Evolutionary conservation across 2,329 filamentous ascomycete genomes (phyloP), one percentile per base, ranked within the genome.

Genomic region (Volutella citrinella): DNA sequence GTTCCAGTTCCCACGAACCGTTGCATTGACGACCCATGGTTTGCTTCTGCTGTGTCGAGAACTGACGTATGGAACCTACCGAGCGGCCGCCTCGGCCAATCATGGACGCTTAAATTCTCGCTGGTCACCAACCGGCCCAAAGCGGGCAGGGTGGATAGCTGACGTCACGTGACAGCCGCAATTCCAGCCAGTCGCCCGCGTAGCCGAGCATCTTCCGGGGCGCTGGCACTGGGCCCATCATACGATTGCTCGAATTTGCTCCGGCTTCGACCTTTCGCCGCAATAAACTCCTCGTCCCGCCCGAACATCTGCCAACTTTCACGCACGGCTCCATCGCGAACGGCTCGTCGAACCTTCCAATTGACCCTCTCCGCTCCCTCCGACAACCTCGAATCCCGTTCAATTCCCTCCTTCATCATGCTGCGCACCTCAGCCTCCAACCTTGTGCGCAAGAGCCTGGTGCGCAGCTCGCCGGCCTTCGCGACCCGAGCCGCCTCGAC

Each of bases 401-500:
- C 38, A 43, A 34, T 35, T 27, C 18, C 32, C 30, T 42, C 42
- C 38, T 42, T 55, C 48, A 68, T 56, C 49, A 78, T 77, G 74
- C 66, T 77, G 64, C 74, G 74, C 64, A 69, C 71, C 54, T 63
- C 67, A 49, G 66, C 70, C 51, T 66, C 72, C 49, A 68, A 68
- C 51, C 60, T 74, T 59, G 65, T 76, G 65, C 74, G 73, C 64
- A 64, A 66, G 61, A 56, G 58, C 57, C 54, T 64, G 55, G 63
- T 59, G 60, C 62, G 62, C 62, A 63, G 61, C 64, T 64, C 66
- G 55, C 56, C 62, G 49, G 63, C 69, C 56, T 62, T 69, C 54
- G 65, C 66, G 55, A 63, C 68, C 46, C 68, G 69, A 51, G 70
- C 71, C 60, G 71, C 78, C 57, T 80, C 84, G 55, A 86, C 86